Conservation (phyloP, 2,329 filamentous ascomycete genomes). For the Colletotrichum sp. region DNA sequence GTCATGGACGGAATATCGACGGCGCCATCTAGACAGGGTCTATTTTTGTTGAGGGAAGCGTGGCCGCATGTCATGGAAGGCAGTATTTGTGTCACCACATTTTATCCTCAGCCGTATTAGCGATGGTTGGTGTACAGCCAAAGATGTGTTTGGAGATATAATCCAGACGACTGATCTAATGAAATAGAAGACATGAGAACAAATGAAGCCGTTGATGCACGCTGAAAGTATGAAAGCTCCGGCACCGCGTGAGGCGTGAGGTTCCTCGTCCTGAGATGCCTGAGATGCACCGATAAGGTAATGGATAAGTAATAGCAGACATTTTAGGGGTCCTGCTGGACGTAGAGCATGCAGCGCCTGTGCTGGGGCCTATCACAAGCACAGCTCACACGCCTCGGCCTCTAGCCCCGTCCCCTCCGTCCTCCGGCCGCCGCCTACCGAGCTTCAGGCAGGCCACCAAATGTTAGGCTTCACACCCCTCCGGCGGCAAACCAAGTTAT, state of each 20-base stretch:
- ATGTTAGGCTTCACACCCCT: neutral
- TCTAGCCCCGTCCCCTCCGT: neutral
- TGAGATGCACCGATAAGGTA: neutral
- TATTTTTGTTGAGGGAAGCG: slow-evolving; percentile 2
- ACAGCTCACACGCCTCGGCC: neutral
- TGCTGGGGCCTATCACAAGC: neutral
- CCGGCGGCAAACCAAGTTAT: neutral
- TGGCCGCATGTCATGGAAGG: neutral
- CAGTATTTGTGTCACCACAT: neutral
- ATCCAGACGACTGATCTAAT: neutral
- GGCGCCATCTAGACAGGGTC: neutral
- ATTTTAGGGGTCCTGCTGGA: neutral
- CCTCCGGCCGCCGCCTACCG: neutral
- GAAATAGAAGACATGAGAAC: neutral
- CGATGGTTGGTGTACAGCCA: neutral
- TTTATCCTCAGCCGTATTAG: neutral
- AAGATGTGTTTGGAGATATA: neutral
- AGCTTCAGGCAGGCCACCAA: neutral
- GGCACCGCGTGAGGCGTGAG: neutral
- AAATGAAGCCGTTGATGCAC: neutral
- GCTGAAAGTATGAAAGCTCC: neutral
- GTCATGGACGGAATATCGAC: neutral
- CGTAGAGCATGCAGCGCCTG: neutral
- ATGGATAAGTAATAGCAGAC: neutral
- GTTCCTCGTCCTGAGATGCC: neutral